A percentile compares a stretch with the other conserved stretches of the same genome.
Conservation (phyloP, 257 asterid genomes). For the Nicotiana obtusifolia region DNA sequence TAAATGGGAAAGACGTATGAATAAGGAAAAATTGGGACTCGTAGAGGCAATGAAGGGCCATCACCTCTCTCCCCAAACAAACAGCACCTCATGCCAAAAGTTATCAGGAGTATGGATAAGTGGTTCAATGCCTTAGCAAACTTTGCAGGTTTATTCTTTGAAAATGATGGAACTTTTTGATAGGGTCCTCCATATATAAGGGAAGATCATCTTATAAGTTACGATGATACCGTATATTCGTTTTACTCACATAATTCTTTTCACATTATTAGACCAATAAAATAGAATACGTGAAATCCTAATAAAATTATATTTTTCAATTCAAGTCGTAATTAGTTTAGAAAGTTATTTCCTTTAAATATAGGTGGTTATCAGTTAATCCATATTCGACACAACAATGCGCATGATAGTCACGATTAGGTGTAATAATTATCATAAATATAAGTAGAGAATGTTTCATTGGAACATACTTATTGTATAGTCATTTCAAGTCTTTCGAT, state of each 20-base stretch:
- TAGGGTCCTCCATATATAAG: constrained; percentile 1
- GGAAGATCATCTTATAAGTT: neutral
- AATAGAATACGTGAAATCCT: neutral
- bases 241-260: neutral
- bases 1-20: too few species aligned
- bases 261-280: neutral
- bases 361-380: neutral
- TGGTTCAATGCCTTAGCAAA: neutral
- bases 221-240: too few species aligned
- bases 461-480: neutral
- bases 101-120: neutral
- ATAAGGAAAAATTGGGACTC: neutral
- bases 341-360: neutral
- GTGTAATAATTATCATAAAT: neutral
- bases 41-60: neutral
- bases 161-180: neutral
- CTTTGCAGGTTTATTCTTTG: constrained; percentile 1
- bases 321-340: too few species aligned
- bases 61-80: neutral
- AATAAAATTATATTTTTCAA: neutral
- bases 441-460: neutral
- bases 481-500: too few species aligned
- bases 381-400: neutral
- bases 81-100: neutral
- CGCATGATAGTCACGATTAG: neutral